Evolutionary conservation across 495 filamentous ascomycete genomes (phyloP), one percentile per base, ranked within the genome.

Genomic region (Bryoglossum gracile): DNA sequence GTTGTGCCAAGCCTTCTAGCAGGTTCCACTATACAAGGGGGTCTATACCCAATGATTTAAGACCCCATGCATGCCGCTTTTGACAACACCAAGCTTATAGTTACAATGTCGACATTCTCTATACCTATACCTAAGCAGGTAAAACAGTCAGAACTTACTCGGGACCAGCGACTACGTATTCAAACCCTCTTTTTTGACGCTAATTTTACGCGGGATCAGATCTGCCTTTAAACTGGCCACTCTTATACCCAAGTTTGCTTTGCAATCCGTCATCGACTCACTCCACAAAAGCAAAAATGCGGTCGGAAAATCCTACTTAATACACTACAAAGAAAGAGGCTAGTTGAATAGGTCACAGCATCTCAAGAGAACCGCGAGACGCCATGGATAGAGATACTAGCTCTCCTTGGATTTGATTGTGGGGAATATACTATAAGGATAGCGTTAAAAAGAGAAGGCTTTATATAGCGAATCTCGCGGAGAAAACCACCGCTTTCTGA

Each of bases 391-490:
- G 55, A 51, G 26, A 54, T 65, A 37, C 60, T 60, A 45, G n/a
- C 48, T 25, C 54, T 62, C 23, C 49, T 65, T 39, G 25, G 48
- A 1, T 54, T 60, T 9, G 14, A 54, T 19, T 55, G 54, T 46
- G 35, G 47, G 8, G 39, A 18, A 6, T 45, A 9, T 0, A 53
- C 62, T 2, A 40, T 66, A 28, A n/a, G 49, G 23, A 42, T 21
- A 19, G 53, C 59, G 1, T 54, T 66, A 28, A 54, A 55, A 46
- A 66, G 54, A n/a, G 46, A 58, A 53, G 63, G 58, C 25, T 66
- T 56, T 62, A 28, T 46, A 10, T 56, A 58, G 11, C 54, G 50
- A 40, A 51, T 53, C 33, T 55, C 62, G 40, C 45, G 58, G 28
- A 37, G 35, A 45, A 64, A 64, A 48, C 53, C 48, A 33, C 35